A percentile compares a stretch with the other conserved stretches of the same genome.
phyloP scores from a whole-genome alignment of 2,329 filamentous ascomycete genomes.

The Eurotiales sp. region DNA sequence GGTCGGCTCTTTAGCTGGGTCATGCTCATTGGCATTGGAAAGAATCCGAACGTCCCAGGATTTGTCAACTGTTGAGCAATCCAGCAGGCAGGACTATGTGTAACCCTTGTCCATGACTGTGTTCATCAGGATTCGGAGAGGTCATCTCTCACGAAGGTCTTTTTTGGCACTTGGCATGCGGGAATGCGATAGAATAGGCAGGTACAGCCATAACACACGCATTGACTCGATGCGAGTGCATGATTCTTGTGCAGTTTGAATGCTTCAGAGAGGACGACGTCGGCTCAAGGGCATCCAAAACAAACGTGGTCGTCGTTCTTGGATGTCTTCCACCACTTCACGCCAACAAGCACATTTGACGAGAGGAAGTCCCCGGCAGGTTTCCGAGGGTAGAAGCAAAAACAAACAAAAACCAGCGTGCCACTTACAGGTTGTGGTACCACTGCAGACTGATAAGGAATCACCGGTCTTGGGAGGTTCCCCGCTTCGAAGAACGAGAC shows the following conservation, averaged over 20 bases:
- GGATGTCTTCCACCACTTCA: no score
- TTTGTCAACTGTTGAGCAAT: background rate
- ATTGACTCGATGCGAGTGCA: background rate
- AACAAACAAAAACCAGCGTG: background rate
- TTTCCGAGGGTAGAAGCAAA: constrained; percentile 14
- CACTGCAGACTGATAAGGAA: constrained; percentile 11
- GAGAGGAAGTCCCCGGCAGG: no score
- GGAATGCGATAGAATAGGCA: constrained; percentile 13
- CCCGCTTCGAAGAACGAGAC: constrained; percentile 8
- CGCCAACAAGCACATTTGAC: no score
- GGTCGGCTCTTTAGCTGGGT: no score
- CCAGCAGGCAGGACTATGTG: constrained; percentile 1
- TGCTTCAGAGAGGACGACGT: no score
- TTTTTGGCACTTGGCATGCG: constrained; percentile 14
- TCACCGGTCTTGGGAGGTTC: constrained; percentile 12
- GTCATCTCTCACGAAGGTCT: background rate
- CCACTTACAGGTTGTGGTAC: constrained; percentile 13
- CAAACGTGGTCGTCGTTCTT: no score
- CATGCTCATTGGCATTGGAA: background rate
- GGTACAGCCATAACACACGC: constrained; percentile 13
- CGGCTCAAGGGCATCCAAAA: no score
- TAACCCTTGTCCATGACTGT: constrained; percentile 9
- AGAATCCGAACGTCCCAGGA: background rate
- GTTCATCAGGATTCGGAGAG: constrained; percentile 3
- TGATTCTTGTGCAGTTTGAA: background rate